Evolutionary conservation across 768 basidiomycete species (phyloP).

Genomic region (Pleurotus ostreatus): DNA sequence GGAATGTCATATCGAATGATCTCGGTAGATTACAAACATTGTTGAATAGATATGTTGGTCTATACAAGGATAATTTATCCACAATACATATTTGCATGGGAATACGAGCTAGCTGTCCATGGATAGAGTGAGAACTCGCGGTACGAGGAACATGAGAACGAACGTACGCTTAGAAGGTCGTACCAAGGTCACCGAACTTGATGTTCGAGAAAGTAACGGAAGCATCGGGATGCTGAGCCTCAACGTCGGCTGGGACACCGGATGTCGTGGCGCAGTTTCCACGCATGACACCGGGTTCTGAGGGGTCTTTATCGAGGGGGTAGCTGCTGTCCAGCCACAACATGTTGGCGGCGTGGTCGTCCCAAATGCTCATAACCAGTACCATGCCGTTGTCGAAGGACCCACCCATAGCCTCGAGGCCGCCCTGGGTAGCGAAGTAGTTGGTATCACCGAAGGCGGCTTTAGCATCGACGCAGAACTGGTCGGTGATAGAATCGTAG

Average conservation of each 20-base stretch:
- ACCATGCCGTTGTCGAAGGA: slow-evolving; percentile 39
- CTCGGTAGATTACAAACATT: no score
- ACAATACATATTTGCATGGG: no score
- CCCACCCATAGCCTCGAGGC: slow-evolving; percentile 30
- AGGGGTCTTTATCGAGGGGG: slow-evolving; percentile 20
- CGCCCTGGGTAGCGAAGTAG: slow-evolving; percentile 36
- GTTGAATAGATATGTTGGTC: no score
- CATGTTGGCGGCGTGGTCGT: slow-evolving; percentile 32
- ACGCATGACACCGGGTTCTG: slow-evolving; percentile 14
- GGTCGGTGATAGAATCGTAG: slow-evolving; percentile 34
- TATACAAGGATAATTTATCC: no score
- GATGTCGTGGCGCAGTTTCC: slow-evolving; percentile 20
- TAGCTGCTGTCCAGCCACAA: slow-evolving; percentile 26
- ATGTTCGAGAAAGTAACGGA: slow-evolving; percentile 36
- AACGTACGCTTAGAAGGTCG: slow-evolving; percentile 21
- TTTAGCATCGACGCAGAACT: slow-evolving; percentile 38
- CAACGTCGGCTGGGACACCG: slow-evolving; percentile 31
- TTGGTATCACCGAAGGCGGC: slow-evolving; percentile 39
- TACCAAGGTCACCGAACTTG: slow-evolving; percentile 34
- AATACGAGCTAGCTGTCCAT: no score
- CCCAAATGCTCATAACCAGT: slow-evolving; percentile 37
- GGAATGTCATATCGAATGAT: no score
- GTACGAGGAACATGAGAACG: no score
- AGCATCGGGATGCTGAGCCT: slow-evolving; percentile 20
- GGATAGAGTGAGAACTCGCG: no score